These are phyloP conservation scores for Ceratobasidium sp. DNA, from an alignment of 1,284 basidiomycete genomes.

Conservation along the genomic window DNA sequence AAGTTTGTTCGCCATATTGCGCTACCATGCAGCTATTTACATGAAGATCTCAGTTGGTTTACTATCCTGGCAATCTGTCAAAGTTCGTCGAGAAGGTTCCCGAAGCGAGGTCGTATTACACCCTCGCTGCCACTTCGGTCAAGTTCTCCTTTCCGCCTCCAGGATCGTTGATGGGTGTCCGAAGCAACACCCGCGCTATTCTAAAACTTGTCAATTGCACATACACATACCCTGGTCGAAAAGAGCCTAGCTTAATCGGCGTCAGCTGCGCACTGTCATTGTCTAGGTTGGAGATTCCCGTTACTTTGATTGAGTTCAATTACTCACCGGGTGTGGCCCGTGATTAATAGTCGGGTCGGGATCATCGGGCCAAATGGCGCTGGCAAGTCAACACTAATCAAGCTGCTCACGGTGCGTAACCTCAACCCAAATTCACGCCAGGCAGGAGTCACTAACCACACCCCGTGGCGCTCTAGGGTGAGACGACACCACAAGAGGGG, in stretches of 20 bases:
- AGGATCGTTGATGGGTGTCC: constrained; percentile 96
- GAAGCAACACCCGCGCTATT: constrained; percentile 96
- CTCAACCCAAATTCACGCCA: constrained; percentile 21
- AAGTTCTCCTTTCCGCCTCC: constrained; percentile 98
- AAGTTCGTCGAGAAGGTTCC: constrained; percentile 93
- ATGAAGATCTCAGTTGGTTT: constrained; percentile 76
- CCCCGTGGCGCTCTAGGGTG: constrained; percentile 70
- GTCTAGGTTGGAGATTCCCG: constrained; percentile 71
- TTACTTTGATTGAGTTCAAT: constrained; percentile 36
- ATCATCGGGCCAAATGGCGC: constrained; percentile 94
- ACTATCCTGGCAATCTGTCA: constrained; percentile 95
- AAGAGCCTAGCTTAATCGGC: constrained; percentile 86
- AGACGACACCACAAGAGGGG: constrained; percentile 93
- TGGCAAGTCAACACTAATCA: constrained; percentile 97
- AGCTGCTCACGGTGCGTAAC: constrained; percentile 84
- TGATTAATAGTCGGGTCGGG: constrained; percentile 78
- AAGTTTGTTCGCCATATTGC: constrained; percentile 12
- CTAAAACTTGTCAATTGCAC: constrained; percentile 94
- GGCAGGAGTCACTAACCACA: constrained; percentile 25
- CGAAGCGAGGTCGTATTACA: constrained; percentile 97
- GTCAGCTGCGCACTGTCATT: constrained; percentile 94
- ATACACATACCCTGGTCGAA: constrained; percentile 93
- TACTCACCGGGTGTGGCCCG: not conserved
- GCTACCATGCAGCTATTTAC: constrained; percentile 43
- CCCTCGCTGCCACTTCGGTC: constrained; percentile 93